These are phyloP conservation scores for Teunomyces aglyptinius DNA, from an alignment of 805 yeast species.

Conservation along the genomic window DNA sequence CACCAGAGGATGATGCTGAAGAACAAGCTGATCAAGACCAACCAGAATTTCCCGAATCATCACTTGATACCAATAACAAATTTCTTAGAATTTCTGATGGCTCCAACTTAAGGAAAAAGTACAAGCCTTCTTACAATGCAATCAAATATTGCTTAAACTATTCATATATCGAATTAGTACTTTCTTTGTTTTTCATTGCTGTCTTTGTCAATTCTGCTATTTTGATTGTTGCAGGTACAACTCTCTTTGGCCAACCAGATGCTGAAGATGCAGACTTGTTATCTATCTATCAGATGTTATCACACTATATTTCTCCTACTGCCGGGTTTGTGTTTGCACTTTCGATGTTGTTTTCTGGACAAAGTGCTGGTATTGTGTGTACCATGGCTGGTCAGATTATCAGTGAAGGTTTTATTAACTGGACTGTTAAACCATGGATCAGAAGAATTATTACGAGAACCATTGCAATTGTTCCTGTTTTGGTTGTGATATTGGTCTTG, in stretches of 20 bases:
- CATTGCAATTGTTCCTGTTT: constrained; percentile 42
- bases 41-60: background rate
- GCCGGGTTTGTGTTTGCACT: constrained; percentile 46
- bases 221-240: constrained; percentile 44
- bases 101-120: constrained; percentile 27
- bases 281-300: constrained; percentile 44
- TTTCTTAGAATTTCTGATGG: constrained; percentile 28
- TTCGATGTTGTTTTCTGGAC: constrained; percentile 47
- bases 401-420: constrained; percentile 45
- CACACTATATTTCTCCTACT: constrained; percentile 42
- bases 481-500: constrained; percentile 33
- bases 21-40: background rate
- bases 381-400: constrained; percentile 50
- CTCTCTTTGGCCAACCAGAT: constrained; percentile 42
- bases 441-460: constrained; percentile 41
- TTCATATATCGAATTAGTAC: constrained; percentile 38
- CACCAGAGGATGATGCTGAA: background rate
- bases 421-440: constrained; percentile 44
- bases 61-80: constrained; percentile 17
- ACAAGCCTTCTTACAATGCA: constrained; percentile 42
- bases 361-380: constrained; percentile 48
- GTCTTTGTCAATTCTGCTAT: constrained; percentile 46
- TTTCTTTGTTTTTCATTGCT: constrained; percentile 42
- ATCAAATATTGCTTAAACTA: constrained; percentile 40
- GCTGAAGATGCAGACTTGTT: constrained; percentile 46